Base-by-base conservation (phyloP, 305 asterid genomes). In the Fraxinus sp. region DNA sequence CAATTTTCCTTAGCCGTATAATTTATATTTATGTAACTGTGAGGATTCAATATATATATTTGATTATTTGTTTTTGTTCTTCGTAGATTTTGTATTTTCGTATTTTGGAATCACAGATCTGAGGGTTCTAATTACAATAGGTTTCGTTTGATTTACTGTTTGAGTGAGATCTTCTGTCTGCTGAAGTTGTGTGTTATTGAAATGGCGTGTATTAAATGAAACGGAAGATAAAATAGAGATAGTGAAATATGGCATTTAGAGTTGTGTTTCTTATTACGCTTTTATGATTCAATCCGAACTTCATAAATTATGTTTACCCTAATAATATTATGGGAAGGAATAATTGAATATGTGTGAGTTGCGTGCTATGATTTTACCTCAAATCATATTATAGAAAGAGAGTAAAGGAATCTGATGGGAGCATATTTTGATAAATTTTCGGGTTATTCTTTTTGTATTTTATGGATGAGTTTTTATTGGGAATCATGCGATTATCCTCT, bases 91-190 rank as follows among this genome's bases (percentile, higher is more conserved):
- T 14, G 1, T 7, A 20, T 41, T 41, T 30, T 1, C 4, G 3
- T 28, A 13, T 24, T 2, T 39, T 26, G 10, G 55, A 37, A 26
- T 77, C 79, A 2, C 62, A 81, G 87, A 84, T 84, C 84, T 81
- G 83, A 71, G 78, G 76, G 52, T 5, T 79, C 20, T 59, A 2
- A 10, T n/a, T 13, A 77, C 26, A 30, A 7, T 37, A 26, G 35
- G 59, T 8, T 36, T 26, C 2, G 39, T 16, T 77, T 35, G 6
- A 37, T 75, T 22, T 14, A 16, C 32, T 24, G 52, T 79, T 28
- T 39, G 30, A n/a, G 24, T n/a, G 3, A 6, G 57, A 57, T 83
- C 37, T 73, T 57, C 1, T 20, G 46, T 18, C 14, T 80, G 78
- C 49, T 68, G 5, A 18, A 14, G 6, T 32, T 32, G 1, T n/a